phyloP scores from a whole-genome alignment of 305 asterid genomes.

The Fraxinus velutina region DNA sequence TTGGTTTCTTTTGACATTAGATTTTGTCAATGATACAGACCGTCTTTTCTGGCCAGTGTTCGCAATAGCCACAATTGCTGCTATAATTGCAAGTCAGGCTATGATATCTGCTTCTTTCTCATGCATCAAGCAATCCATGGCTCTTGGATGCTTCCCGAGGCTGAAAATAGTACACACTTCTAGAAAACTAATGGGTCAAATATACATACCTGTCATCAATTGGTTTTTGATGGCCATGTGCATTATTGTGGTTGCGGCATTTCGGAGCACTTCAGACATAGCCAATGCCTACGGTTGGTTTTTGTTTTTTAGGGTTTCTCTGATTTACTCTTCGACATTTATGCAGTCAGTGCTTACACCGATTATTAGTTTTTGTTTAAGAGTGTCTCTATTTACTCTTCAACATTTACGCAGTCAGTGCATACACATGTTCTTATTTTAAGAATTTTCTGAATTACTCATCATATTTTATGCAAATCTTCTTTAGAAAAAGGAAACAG shows the following conservation, averaged over 20 bases:
- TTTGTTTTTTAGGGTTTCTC: not conserved
- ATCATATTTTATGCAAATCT: not conserved
- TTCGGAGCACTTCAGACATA: slow-evolving; percentile 79
- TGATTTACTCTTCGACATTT: not conserved
- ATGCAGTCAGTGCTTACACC: not conserved
- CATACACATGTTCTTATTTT: not conserved
- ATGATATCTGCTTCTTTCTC: slow-evolving; percentile 99
- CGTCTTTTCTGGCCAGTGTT: slow-evolving; percentile 89
- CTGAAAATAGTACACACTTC: slow-evolving; percentile 91
- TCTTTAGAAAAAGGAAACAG: not conserved
- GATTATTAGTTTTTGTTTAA: not conserved
- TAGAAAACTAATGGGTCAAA: slow-evolving; percentile 82
- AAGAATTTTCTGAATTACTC: not conserved
- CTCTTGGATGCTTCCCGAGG: slow-evolving; percentile 97
- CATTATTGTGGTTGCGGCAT: slow-evolving; percentile 74
- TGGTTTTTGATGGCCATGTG: slow-evolving; percentile 94
- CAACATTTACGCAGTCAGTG: not conserved
- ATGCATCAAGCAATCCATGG: slow-evolving; percentile 92
- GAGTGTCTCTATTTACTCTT: not conserved
- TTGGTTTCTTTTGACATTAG: slow-evolving; percentile 23
- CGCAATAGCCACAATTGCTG: slow-evolving; percentile 79
- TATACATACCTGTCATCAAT: slow-evolving; percentile 86
- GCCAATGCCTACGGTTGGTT: slow-evolving; percentile 87
- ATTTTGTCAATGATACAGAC: slow-evolving; percentile 39
- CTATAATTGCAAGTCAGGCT: slow-evolving; percentile 96